Evolutionary conservation across 225 moss, liverwort and hornwort species (phyloP).

Genomic region (Pseudisothecium myosuroides): DNA sequence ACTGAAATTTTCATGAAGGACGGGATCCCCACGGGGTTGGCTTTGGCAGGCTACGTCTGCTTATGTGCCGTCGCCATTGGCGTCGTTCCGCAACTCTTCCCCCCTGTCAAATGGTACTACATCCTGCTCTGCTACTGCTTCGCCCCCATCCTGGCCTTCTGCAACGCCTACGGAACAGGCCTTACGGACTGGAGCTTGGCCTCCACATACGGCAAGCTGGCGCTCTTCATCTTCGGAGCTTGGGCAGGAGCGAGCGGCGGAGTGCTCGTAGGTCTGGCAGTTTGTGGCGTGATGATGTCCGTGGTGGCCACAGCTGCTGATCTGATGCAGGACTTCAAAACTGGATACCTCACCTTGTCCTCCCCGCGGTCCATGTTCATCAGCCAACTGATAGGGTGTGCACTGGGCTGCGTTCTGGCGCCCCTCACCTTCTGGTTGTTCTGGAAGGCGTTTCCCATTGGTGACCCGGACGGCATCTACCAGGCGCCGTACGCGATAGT

Average conservation of each 20-base stretch:
- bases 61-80: constrained; percentile 39
- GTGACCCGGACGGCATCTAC: constrained; percentile 45
- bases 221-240: constrained; percentile 82
- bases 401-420: constrained; percentile 63
- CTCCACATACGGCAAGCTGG: constrained; percentile 83
- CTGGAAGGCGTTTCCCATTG: constrained; percentile 79
- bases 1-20: constrained; percentile 61
- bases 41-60: constrained; percentile 45
- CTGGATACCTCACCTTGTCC: constrained; percentile 72
- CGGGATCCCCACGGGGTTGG: constrained; percentile 62
- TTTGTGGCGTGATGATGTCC: constrained; percentile 87
- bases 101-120: constrained; percentile 77
- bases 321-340: constrained; percentile 91
- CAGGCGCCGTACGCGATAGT: constrained; percentile 78
- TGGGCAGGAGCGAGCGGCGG: constrained; percentile 70
- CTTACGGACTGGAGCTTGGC: constrained; percentile 90
- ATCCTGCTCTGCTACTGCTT: constrained; percentile 70
- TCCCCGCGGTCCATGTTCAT: constrained; percentile 94
- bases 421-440: constrained; percentile 83
- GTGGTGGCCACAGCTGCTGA: constrained; percentile 74
- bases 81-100: constrained; percentile 57
- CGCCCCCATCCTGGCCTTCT: constrained; percentile 86
- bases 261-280: constrained; percentile 60
- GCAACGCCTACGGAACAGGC: constrained; percentile 75
- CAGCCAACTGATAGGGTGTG: constrained; percentile 65